Conservation (phyloP, 2,329 filamentous ascomycete species). For the Trichoderma koningii region DNA sequence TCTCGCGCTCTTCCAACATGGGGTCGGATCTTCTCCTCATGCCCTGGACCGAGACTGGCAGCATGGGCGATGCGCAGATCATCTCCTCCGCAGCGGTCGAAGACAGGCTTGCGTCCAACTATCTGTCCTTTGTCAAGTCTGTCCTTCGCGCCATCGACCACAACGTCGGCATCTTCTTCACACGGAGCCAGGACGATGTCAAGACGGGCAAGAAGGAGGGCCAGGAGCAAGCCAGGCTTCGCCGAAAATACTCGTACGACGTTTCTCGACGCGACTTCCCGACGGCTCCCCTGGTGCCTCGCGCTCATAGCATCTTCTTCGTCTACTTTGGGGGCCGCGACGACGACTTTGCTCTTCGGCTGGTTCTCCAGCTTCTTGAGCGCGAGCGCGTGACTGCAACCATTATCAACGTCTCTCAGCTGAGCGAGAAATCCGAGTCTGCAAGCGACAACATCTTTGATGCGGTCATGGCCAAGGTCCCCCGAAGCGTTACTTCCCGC, state of each 20-base stretch:
- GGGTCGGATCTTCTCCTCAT: constrained; percentile 75
- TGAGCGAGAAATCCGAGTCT: constrained; percentile 10
- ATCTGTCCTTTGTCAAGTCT: constrained; percentile 72
- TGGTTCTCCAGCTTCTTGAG: constrained; percentile 81
- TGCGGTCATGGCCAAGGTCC: constrained; percentile 20
- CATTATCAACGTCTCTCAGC: constrained; percentile 52
- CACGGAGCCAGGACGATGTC: constrained; percentile 55
- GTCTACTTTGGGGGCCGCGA: constrained; percentile 85
- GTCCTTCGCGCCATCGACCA: constrained; percentile 67
- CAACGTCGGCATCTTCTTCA: constrained; percentile 78
- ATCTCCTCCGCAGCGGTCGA: constrained; percentile 36
- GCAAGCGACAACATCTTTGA: constrained; percentile 27
- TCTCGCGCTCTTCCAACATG: constrained; percentile 68
- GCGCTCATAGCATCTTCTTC: constrained; percentile 80
- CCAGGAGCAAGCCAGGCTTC: constrained; percentile 44
- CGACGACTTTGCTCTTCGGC: constrained; percentile 74
- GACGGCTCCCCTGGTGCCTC: constrained; percentile 61
- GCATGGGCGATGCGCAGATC: constrained; percentile 61
- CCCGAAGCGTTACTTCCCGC: constrained; percentile 26
- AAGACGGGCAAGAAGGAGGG: constrained; percentile 37
- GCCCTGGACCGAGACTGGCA: constrained; percentile 86
- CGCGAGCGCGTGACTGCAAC: constrained; percentile 79
- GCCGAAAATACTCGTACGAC: constrained; percentile 59
- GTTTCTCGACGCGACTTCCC: constrained; percentile 58
- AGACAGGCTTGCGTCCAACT: constrained; percentile 50